A percentile compares a stretch with the other conserved stretches of the same genome.
These are phyloP conservation scores for Scytalidium lignicola DNA, from an alignment of 2,329 filamentous ascomycete species.

Conservation along the genomic window DNA sequence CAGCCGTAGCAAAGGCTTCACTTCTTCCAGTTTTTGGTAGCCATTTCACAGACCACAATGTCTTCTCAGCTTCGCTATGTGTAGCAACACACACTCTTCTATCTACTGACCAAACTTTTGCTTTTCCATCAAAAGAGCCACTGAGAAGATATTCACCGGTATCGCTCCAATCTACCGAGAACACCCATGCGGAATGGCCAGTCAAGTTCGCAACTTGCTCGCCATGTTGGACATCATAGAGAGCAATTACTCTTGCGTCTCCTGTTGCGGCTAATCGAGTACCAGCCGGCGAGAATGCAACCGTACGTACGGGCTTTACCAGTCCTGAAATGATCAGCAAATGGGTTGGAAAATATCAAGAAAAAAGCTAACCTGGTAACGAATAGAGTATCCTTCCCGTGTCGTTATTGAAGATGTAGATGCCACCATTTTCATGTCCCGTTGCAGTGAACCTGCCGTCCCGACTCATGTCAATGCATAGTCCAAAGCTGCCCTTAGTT, in stretches of 20 bases:
- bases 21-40: conserved; percentile 62
- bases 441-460: conserved; percentile 86
- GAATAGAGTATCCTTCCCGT: conserved; percentile 81
- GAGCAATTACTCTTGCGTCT: conserved; percentile 79
- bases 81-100: conserved; percentile 82
- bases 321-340: conserved; percentile 52
- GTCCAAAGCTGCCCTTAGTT: conserved; percentile 87
- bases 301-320: conserved; percentile 76
- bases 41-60: conserved; percentile 81
- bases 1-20: conserved; percentile 73
- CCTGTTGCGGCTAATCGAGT: conserved; percentile 85
- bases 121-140: conserved; percentile 86
- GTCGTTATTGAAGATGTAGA: conserved; percentile 95
- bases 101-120: conserved; percentile 93
- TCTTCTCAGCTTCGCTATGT: conserved; percentile 82
- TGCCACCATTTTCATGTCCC: conserved; percentile 84
- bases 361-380: conserved; percentile 57
- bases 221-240: conserved; percentile 89
- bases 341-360: not conserved
- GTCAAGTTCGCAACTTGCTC: conserved; percentile 85
- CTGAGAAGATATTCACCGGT: conserved; percentile 89
- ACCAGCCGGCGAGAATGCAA: conserved; percentile 82
- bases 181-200: conserved; percentile 82
- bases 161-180: conserved; percentile 86
- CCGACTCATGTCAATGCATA: conserved; percentile 73